Percentiles rank a stretch among this genome's conserved stretches.
phyloP scores from a whole-genome alignment of 2,329 filamentous ascomycete genomes.

The Dactylellina parvicollis region DNA sequence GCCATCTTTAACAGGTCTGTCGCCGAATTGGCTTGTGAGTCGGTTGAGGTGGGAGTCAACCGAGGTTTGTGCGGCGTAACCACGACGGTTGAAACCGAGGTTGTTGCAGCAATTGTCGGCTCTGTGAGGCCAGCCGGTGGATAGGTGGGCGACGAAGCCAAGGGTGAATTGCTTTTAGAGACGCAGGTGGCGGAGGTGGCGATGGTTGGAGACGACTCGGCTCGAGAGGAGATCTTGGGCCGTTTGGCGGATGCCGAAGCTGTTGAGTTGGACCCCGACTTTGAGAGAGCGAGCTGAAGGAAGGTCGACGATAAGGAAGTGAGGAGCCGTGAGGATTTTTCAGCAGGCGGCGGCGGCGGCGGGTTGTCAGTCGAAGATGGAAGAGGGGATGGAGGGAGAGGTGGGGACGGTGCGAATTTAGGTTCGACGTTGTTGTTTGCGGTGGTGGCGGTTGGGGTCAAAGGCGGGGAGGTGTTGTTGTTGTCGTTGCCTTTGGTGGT shows the following conservation, averaged over 20 bases:
- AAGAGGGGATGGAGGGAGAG: slow-evolving; percentile 29
- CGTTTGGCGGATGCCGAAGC: slow-evolving; percentile 35
- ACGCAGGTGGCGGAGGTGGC: slow-evolving; percentile 18
- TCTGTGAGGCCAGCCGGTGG: slow-evolving; percentile 42
- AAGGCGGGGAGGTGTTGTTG: slow-evolving; percentile 50
- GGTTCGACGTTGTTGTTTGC: slow-evolving; percentile 39
- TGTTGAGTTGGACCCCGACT: slow-evolving; percentile 13
- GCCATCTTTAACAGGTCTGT: slow-evolving; percentile 58
- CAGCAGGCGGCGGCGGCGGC: background rate
- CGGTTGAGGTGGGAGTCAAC: slow-evolving; percentile 55
- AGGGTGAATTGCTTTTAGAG: slow-evolving; percentile 38
- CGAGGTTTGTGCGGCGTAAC: slow-evolving; percentile 57
- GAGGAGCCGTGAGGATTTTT: slow-evolving; percentile 36
- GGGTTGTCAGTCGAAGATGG: background rate
- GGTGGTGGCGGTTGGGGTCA: slow-evolving; percentile 53
- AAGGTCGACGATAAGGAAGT: slow-evolving; percentile 45
- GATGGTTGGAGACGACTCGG: slow-evolving; percentile 34
- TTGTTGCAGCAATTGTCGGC: slow-evolving; percentile 53
- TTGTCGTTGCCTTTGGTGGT: slow-evolving; percentile 1
- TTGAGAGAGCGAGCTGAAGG: slow-evolving; percentile 42
- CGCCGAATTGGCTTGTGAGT: slow-evolving; percentile 55
- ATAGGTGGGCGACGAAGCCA: slow-evolving; percentile 44
- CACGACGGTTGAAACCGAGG: slow-evolving; percentile 56
- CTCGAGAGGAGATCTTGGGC: slow-evolving; percentile 38
- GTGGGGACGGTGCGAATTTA: slow-evolving; percentile 26